A percentile compares a stretch with the other conserved stretches of the same genome.
phyloP scores from a whole-genome alignment of 2,329 filamentous ascomycete species.

The Nothopassalora personata region DNA sequence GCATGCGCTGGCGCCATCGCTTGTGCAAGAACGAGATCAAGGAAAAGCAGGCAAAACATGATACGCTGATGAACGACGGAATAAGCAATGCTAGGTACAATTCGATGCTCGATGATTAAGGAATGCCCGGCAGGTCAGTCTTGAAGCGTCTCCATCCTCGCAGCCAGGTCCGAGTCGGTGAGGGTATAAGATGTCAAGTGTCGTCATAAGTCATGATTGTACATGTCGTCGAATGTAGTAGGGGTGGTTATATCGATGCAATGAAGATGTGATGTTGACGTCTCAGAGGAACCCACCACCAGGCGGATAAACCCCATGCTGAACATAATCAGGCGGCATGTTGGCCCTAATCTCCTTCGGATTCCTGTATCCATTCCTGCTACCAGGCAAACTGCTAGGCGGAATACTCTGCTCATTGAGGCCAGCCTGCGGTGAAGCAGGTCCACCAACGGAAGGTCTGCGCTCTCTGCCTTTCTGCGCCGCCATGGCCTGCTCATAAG shows the following conservation, averaged over 20 bases:
- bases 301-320: slow-evolving; percentile 37
- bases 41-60: neutral
- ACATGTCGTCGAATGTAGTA: neutral
- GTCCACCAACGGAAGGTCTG: slow-evolving; percentile 30
- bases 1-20: slow-evolving; percentile 8
- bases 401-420: slow-evolving; percentile 39
- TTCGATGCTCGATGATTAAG: neutral
- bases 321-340: slow-evolving; percentile 44
- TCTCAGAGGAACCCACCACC: slow-evolving; percentile 27
- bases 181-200: neutral
- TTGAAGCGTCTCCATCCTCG: neutral
- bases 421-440: slow-evolving; percentile 29
- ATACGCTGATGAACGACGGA: neutral
- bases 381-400: slow-evolving; percentile 26
- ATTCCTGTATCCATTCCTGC: slow-evolving; percentile 31
- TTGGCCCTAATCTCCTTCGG: slow-evolving; percentile 47
- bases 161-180: neutral
- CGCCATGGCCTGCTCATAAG: slow-evolving; percentile 32
- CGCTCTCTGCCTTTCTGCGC: slow-evolving; percentile 13
- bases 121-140: neutral
- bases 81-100: neutral
- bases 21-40: slow-evolving; percentile 9
- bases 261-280: neutral
- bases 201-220: slow-evolving; percentile 1
- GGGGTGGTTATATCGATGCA: neutral